These are phyloP conservation scores for Aspergillus caelatus DNA, from an alignment of 2,329 filamentous ascomycete species.

Conservation along the genomic window DNA sequence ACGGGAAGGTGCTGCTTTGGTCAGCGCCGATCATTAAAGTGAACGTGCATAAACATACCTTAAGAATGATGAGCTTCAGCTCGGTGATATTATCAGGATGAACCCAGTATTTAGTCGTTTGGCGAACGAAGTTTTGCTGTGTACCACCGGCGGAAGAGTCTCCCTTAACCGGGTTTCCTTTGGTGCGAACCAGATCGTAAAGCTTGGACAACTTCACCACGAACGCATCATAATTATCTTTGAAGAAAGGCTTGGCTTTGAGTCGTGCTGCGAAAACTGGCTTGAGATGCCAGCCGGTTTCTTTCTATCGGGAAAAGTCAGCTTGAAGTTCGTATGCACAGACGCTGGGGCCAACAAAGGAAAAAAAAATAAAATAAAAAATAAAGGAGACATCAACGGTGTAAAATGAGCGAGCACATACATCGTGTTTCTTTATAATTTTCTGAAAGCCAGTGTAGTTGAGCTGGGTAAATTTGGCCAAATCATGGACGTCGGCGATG, in stretches of 20 bases:
- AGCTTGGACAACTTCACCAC: conserved; percentile 93
- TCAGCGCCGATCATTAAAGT: conserved; percentile 1
- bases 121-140: conserved; percentile 93
- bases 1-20: conserved; percentile 76
- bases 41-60: conserved; percentile 50
- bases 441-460: conserved; percentile 99
- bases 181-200: conserved; percentile 90
- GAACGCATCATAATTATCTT: conserved; percentile 96
- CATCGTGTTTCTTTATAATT: conserved; percentile 99
- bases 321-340: neutral
- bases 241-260: conserved; percentile 97
- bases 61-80: conserved; percentile 94
- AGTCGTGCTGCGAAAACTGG: conserved; percentile 94
- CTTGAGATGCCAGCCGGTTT: conserved; percentile 88
- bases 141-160: conserved; percentile 87
- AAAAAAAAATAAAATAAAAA: neutral
- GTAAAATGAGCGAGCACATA: conserved; percentile 50
- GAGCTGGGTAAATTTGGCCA: conserved; percentile 96
- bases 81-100: conserved; percentile 98
- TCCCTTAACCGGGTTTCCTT: conserved; percentile 88
- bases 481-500: conserved; percentile 96
- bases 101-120: conserved; percentile 99
- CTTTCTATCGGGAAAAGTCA: conserved; percentile 64
- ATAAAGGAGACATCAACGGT: neutral
- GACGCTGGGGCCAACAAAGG: neutral